phyloP scores from a whole-genome alignment of 2,329 filamentous ascomycete species.

The Aspergillus nomiae region DNA sequence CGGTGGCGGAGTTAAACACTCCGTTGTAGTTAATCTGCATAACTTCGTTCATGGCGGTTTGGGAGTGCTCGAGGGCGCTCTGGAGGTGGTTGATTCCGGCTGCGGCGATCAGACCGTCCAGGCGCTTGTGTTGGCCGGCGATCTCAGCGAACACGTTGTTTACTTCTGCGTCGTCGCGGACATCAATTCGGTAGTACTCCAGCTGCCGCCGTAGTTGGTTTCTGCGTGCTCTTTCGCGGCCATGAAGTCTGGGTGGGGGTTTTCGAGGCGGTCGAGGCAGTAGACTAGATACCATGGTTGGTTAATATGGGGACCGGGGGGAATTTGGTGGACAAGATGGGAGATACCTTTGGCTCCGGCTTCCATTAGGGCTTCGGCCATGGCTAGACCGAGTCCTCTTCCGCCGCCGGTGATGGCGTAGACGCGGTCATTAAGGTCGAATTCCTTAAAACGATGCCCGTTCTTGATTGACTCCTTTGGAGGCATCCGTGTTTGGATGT shows the following conservation, averaged over 20 bases:
- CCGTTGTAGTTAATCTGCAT: constrained; percentile 55
- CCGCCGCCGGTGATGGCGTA: constrained; percentile 48
- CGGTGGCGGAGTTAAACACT: constrained; percentile 51
- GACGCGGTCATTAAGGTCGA: constrained; percentile 45
- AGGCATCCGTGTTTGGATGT: constrained; percentile 36
- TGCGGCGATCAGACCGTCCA: constrained; percentile 47
- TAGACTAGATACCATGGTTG: constrained; percentile 38
- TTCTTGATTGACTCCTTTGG: constrained; percentile 23
- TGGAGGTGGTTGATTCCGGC: constrained; percentile 48
- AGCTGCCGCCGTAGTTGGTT: constrained; percentile 42
- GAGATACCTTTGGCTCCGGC: constrained; percentile 48
- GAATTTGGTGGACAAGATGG: neutral
- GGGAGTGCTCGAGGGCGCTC: constrained; percentile 43
- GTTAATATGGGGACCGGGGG: constrained; percentile 1
- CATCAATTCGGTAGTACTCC: constrained; percentile 51
- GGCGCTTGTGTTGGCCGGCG: constrained; percentile 34
- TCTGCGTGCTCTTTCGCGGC: constrained; percentile 40
- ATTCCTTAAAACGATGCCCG: constrained; percentile 43
- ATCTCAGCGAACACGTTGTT: constrained; percentile 39
- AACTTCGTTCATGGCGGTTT: constrained; percentile 45
- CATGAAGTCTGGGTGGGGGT: constrained; percentile 48
- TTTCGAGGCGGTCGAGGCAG: constrained; percentile 49
- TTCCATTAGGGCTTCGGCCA: constrained; percentile 51
- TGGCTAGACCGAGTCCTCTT: constrained; percentile 46
- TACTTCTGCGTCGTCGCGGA: constrained; percentile 42